A percentile compares a stretch with the other conserved stretches of the same genome.
phyloP scores from a whole-genome alignment of 495 filamentous ascomycete species.

The Penicillium crystallinum region DNA sequence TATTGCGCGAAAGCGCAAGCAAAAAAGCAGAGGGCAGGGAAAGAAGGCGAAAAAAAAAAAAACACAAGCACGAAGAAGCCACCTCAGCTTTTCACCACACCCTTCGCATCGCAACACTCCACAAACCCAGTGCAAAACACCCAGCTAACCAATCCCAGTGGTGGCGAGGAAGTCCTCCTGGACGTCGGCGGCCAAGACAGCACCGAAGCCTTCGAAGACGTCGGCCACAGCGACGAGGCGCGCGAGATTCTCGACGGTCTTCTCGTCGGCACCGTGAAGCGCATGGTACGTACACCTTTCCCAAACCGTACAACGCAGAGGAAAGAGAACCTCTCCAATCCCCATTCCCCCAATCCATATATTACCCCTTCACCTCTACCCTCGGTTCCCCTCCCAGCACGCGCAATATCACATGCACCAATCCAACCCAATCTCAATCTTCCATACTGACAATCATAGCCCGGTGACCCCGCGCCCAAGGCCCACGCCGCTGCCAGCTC shows the following conservation, averaged over 20 bases:
- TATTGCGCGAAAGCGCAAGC: too few relatives aligned
- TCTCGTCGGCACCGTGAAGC: constrained; percentile 76
- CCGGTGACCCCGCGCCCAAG: constrained; percentile 78
- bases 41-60: background rate
- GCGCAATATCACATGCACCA: constrained; percentile 5
- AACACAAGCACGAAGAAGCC: background rate
- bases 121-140: background rate
- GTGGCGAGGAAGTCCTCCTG: constrained; percentile 96
- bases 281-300: constrained; percentile 60
- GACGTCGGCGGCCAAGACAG: constrained; percentile 96
- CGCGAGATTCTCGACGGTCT: constrained; percentile 84
- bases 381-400: background rate
- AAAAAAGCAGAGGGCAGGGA: background rate
- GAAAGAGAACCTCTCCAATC: too few relatives aligned
- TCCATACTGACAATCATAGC: constrained; percentile 42
- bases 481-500: constrained; percentile 48
- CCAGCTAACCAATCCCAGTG: constrained; percentile 47
- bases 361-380: background rate
- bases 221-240: constrained; percentile 98
- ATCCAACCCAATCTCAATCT: background rate
- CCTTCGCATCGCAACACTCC: background rate
- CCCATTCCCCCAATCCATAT: background rate
- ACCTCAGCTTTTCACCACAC: background rate
- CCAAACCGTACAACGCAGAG: too few relatives aligned
- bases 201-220: constrained; percentile 98